These are phyloP conservation scores for Lentinus polychrous DNA, from an alignment of 1,284 basidiomycete genomes.

Conservation along the genomic window DNA sequence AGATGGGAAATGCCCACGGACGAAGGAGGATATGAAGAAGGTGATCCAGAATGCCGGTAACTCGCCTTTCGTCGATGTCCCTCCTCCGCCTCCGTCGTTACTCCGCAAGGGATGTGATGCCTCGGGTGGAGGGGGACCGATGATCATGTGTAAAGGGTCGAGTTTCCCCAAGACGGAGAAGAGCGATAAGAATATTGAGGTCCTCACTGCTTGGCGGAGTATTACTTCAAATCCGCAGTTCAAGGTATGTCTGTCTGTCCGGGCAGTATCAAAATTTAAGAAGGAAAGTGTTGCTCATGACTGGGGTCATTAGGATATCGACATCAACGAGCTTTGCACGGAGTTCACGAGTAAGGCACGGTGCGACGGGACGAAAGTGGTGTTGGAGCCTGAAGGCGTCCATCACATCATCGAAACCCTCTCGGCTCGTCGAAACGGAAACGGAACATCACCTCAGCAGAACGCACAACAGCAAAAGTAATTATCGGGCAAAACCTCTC, in stretches of 20 bases:
- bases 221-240: slow-evolving; percentile 68
- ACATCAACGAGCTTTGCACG: slow-evolving; percentile 67
- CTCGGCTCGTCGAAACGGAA: slow-evolving; percentile 18
- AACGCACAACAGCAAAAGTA: neutral
- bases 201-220: slow-evolving; percentile 67
- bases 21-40: slow-evolving; percentile 45
- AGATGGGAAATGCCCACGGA: slow-evolving; percentile 44
- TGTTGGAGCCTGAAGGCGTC: slow-evolving; percentile 65
- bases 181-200: slow-evolving; percentile 68
- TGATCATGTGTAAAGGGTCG: slow-evolving; percentile 55
- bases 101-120: slow-evolving; percentile 18
- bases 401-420: slow-evolving; percentile 57
- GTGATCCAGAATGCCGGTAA: slow-evolving; percentile 39
- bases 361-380: slow-evolving; percentile 76
- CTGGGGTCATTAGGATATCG: slow-evolving; percentile 45
- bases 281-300: too few relatives aligned
- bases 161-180: slow-evolving; percentile 60
- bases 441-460: too few relatives aligned
- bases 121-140: slow-evolving; percentile 27
- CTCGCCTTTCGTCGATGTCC: slow-evolving; percentile 38
- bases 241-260: slow-evolving; percentile 40
- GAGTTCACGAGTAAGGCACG: slow-evolving; percentile 74
- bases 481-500: too few relatives aligned
- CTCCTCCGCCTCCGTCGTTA: slow-evolving; percentile 4
- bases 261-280: too few relatives aligned